Conservation (phyloP, 2,329 filamentous ascomycete species). For the Huntiella abstrusa region DNA sequence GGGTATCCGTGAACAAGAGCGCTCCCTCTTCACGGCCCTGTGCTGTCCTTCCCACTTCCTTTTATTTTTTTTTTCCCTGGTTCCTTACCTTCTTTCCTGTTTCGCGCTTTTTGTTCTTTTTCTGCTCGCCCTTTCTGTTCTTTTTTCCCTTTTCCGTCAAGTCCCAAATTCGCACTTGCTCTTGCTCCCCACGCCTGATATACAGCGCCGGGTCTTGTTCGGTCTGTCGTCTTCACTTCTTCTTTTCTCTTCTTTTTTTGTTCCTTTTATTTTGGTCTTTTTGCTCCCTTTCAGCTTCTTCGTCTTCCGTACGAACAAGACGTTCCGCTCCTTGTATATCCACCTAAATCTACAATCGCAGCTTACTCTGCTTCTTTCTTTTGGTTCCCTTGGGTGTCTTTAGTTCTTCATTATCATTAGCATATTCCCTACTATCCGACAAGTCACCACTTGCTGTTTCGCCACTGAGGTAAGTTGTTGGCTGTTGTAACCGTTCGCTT, state of each 20-base stretch:
- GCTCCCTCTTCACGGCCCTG: too few species aligned
- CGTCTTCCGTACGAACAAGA: not conserved
- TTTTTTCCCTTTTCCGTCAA: conserved; percentile 3
- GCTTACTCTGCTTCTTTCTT: conserved; percentile 1
- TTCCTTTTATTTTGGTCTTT: conserved; percentile 3
- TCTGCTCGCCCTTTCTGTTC: conserved; percentile 3
- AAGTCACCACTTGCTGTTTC: not conserved
- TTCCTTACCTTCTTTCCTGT: not conserved
- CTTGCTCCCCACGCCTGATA: not conserved
- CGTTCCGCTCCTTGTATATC: conserved; percentile 3
- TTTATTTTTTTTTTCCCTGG: not conserved
- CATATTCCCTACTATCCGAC: not conserved
- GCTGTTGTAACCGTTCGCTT: not conserved
- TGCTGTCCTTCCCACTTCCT: not conserved
- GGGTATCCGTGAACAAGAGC: too few species aligned
- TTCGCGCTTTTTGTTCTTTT: conserved; percentile 5
- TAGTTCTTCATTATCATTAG: not conserved
- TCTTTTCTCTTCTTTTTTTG: conserved; percentile 1
- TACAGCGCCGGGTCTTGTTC: not conserved
- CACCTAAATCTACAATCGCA: not conserved
- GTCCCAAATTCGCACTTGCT: conserved; percentile 4
- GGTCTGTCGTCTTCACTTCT: not conserved
- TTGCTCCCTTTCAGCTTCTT: conserved; percentile 1
- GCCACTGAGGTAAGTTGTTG: not conserved
- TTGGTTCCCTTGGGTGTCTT: conserved; percentile 5